These are phyloP conservation scores for Sporobolomyces pararoseus DNA, from an alignment of 768 basidiomycete species.

Conservation along the genomic window DNA sequence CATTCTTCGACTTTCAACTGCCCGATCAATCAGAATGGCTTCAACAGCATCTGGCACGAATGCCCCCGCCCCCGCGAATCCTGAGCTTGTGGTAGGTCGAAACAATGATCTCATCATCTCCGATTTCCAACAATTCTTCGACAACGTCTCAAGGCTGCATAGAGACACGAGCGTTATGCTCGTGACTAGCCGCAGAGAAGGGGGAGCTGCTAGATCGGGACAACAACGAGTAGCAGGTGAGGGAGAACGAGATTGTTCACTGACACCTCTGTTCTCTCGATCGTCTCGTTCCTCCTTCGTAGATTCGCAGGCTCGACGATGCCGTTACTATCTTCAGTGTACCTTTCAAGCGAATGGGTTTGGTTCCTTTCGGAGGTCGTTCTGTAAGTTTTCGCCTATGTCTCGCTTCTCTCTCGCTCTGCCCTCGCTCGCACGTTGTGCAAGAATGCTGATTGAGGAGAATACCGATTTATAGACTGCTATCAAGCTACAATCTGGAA, in stretches of 20 bases:
- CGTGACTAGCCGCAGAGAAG: background rate
- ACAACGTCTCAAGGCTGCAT: background rate
- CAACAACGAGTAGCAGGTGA: background rate
- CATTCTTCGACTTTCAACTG: background rate
- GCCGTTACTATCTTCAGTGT: conserved; percentile 48
- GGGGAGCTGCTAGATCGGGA: background rate
- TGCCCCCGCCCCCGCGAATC: conserved; percentile 25
- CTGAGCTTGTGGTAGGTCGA: conserved; percentile 28
- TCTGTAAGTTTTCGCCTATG: conserved; percentile 10
- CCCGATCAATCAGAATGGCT: background rate
- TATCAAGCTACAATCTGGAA: conserved; percentile 63
- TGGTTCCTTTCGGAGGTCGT: conserved; percentile 74
- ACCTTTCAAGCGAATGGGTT: conserved; percentile 48
- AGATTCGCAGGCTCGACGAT: conserved; percentile 43
- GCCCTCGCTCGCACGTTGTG: background rate
- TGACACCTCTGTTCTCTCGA: background rate
- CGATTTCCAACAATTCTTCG: background rate
- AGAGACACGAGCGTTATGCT: background rate
- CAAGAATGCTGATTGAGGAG: too few relatives aligned
- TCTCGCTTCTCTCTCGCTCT: background rate
- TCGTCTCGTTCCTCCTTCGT: background rate
- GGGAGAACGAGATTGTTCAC: background rate
- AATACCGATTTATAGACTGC: conserved; percentile 60
- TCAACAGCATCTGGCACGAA: conserved; percentile 5
- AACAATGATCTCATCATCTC: background rate